These are phyloP conservation scores for Coemansia pectinata DNA, from an alignment of 192 early-diverging fungal species.

Conservation along the genomic window DNA sequence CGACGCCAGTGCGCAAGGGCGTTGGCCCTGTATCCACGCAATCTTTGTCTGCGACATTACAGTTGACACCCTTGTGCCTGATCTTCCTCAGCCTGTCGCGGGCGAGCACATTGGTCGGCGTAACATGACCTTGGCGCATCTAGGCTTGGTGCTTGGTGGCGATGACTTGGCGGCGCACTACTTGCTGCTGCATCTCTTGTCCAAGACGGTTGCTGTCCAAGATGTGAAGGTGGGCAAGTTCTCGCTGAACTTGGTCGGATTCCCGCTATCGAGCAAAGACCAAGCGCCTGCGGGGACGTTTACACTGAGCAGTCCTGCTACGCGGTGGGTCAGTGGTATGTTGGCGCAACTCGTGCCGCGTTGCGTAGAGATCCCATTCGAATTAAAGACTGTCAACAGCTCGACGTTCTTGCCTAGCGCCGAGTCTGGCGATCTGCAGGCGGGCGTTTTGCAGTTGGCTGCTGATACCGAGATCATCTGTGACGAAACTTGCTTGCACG, in stretches of 20 bases:
- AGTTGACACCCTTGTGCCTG: conserved; percentile 11
- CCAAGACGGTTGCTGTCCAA: conserved; percentile 50
- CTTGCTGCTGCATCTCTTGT: conserved; percentile 68
- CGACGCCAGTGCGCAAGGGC: not conserved
- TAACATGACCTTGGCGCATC: conserved; percentile 46
- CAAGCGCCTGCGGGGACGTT: conserved; percentile 12
- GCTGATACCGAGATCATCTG: conserved; percentile 61
- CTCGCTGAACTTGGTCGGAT: conserved; percentile 64
- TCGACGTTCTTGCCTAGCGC: conserved; percentile 60
- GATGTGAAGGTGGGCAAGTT: conserved; percentile 68
- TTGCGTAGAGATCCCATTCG: conserved; percentile 64
- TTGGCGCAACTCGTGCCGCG: conserved; percentile 58
- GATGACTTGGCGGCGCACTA: conserved; percentile 70
- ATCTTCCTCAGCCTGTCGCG: conserved; percentile 1
- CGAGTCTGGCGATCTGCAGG: conserved; percentile 56
- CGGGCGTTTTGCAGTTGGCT: conserved; percentile 68
- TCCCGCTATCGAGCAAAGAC: conserved; percentile 21
- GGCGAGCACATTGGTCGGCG: conserved; percentile 20
- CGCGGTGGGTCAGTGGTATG: conserved; percentile 36
- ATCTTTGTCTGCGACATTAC: conserved; percentile 25
- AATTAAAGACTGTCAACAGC: conserved; percentile 62
- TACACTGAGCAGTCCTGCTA: conserved; percentile 28
- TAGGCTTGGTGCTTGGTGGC: conserved; percentile 60
- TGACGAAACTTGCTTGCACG: conserved; percentile 71
- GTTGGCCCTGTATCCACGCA: conserved; percentile 54